Conservation (phyloP, 768 basidiomycete species). For the Phaeotremella fagi region DNA sequence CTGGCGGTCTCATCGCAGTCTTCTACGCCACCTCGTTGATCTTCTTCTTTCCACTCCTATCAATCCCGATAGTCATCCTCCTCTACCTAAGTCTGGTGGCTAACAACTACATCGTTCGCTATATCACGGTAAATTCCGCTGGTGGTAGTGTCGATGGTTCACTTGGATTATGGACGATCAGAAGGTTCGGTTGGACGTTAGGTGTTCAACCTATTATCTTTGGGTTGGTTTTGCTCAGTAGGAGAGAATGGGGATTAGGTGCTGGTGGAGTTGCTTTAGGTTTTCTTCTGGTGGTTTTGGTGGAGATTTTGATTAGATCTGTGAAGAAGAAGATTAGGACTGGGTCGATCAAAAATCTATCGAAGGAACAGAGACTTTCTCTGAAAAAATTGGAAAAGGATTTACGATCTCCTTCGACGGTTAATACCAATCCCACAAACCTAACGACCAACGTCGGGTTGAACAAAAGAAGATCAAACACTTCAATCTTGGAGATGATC, state of each 20-base stretch:
- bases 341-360: not conserved
- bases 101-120: constrained; percentile 73
- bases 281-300: constrained; percentile 58
- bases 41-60: constrained; percentile 70
- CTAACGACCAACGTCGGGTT: constrained; percentile 45
- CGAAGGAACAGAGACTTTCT: not conserved
- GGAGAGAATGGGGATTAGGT: constrained; percentile 68
- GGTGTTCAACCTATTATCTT: constrained; percentile 69
- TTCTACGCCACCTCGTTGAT: constrained; percentile 69
- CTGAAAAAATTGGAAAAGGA: constrained; percentile 39
- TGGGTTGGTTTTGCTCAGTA: constrained; percentile 65
- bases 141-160: constrained; percentile 54
- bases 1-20: constrained; percentile 62
- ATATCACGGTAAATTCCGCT: constrained; percentile 69
- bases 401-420: constrained; percentile 57
- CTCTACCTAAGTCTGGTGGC: constrained; percentile 54
- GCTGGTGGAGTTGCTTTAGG: constrained; percentile 56
- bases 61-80: constrained; percentile 63
- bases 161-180: constrained; percentile 69
- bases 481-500: constrained; percentile 78
- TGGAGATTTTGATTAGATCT: constrained; percentile 57
- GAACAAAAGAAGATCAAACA: constrained; percentile 69
- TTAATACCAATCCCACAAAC: not conserved
- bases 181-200: constrained; percentile 65
- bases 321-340: too few species aligned